Evolutionary conservation across 345 rosid genomes (phyloP).

Genomic region (Eucalyptus caleyi): DNA sequence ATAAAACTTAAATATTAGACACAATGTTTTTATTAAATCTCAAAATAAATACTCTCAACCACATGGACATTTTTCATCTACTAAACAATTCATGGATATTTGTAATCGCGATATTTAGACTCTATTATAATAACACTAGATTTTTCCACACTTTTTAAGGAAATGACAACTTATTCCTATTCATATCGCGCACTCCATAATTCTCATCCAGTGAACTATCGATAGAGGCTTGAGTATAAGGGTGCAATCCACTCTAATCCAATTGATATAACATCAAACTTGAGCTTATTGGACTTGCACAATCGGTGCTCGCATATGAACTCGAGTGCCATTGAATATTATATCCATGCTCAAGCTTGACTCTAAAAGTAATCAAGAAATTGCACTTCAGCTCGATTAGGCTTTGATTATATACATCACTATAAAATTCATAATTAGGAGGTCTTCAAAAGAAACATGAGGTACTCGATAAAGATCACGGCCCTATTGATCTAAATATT

Average conservation of each 20-base stretch:
- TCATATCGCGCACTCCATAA: fast-evolving
- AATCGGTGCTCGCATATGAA: not conserved
- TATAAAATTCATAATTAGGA: not conserved
- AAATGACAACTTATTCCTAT: not conserved
- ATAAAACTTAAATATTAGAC: too few species aligned
- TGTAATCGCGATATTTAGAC: not conserved
- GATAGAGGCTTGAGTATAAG: not conserved
- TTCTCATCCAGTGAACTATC: not conserved
- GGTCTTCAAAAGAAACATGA: not conserved
- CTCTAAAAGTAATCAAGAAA: not conserved
- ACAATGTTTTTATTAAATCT: too few species aligned
- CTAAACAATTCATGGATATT: too few species aligned
- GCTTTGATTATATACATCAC: not conserved
- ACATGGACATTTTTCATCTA: too few species aligned
- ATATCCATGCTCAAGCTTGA: not conserved
- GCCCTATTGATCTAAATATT: not conserved
- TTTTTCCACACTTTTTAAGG: not conserved
- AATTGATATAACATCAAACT: not conserved
- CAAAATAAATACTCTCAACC: too few species aligned
- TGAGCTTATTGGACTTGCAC: not conserved
- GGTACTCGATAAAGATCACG: not conserved
- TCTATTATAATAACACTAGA: not conserved
- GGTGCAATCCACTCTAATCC: not conserved
- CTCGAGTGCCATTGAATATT: not conserved
- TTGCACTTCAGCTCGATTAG: fast-evolving